phyloP scores from a whole-genome alignment of 1,284 basidiomycete genomes.

The Cryptococcus maquisensis region DNA sequence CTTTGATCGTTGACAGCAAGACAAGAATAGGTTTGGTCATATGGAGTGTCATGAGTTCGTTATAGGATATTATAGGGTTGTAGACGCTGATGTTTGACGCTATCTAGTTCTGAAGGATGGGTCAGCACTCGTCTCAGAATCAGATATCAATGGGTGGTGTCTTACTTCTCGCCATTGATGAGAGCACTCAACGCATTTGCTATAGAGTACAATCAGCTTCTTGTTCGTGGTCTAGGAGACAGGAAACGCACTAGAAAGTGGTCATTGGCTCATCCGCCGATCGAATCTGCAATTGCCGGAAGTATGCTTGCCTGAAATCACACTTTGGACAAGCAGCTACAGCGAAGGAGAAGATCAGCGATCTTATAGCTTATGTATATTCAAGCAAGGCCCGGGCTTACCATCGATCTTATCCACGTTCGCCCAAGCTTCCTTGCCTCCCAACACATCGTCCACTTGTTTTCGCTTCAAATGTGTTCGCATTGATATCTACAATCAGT shows the following conservation, averaged over 20 bases:
- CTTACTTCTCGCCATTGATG: slow-evolving; percentile 49
- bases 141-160: neutral
- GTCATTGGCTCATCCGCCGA: slow-evolving; percentile 97
- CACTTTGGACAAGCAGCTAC: slow-evolving; percentile 84
- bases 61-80: neutral
- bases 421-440: slow-evolving; percentile 89
- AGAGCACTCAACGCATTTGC: slow-evolving; percentile 46
- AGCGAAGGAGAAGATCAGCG: neutral
- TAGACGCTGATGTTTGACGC: neutral
- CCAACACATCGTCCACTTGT: slow-evolving; percentile 86
- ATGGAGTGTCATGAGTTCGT: slow-evolving; percentile 5
- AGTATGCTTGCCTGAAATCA: slow-evolving; percentile 83
- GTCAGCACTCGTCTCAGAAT: neutral
- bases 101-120: neutral
- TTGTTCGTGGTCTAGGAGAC: neutral
- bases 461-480: slow-evolving; percentile 78
- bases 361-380: neutral
- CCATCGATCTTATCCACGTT: slow-evolving; percentile 86
- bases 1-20: too few relatives aligned
- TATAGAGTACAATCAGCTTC: slow-evolving; percentile 10
- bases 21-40: too few relatives aligned
- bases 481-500: slow-evolving; percentile 67
- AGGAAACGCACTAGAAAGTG: slow-evolving; percentile 65
- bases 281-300: slow-evolving; percentile 92
- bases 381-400: slow-evolving; percentile 44